These are phyloP conservation scores for Thuidium tamariscinum DNA, from an alignment of 225 moss, liverwort and hornwort genomes.

Conservation along the genomic window DNA sequence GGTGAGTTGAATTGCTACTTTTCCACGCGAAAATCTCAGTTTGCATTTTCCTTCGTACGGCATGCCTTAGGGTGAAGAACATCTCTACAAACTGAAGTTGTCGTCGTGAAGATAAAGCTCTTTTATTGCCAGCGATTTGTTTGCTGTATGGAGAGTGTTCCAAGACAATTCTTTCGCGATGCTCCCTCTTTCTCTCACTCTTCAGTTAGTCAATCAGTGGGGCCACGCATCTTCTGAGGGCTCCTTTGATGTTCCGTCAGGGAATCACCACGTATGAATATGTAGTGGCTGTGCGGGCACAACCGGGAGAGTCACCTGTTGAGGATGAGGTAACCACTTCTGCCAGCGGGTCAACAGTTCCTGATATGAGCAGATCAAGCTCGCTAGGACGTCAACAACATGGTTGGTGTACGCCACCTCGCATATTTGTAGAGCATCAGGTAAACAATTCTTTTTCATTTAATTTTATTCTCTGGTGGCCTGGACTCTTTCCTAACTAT, in stretches of 20 bases:
- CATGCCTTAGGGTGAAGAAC: not conserved
- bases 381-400: conserved; percentile 68
- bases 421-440: conserved; percentile 88
- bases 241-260: conserved; percentile 19
- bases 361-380: conserved; percentile 80
- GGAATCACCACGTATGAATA: conserved; percentile 96
- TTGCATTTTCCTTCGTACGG: not conserved
- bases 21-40: not conserved
- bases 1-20: conserved; percentile 23
- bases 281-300: conserved; percentile 85
- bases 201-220: not conserved
- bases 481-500: not conserved
- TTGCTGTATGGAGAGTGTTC: not conserved
- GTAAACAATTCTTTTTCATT: conserved; percentile 3
- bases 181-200: not conserved
- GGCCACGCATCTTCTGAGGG: not conserved
- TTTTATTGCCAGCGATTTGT: not conserved
- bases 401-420: conserved; percentile 87
- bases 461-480: not conserved
- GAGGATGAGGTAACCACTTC: conserved; percentile 63
- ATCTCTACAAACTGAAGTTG: not conserved
- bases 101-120: not conserved
- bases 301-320: conserved; percentile 35
- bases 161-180: not conserved
- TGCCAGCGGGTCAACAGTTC: conserved; percentile 57